Percentiles rank a stretch among this genome's conserved stretches.
Conservation (phyloP, 2,329 filamentous ascomycete genomes). For the Colletotrichum falcatum region DNA sequence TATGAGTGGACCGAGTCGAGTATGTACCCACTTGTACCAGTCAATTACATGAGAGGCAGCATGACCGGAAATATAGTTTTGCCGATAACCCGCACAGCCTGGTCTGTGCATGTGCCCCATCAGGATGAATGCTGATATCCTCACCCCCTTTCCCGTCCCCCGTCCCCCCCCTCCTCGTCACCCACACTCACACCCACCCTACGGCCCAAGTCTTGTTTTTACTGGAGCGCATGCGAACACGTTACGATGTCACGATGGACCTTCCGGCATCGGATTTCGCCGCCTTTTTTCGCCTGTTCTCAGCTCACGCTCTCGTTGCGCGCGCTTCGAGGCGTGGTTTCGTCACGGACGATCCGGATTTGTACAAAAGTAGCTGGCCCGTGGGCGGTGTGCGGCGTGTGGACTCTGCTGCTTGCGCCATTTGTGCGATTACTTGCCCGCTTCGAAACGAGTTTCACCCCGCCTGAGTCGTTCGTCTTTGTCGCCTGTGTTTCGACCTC, state of each 20-base stretch:
- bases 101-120: background rate
- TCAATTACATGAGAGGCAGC: conserved; percentile 18
- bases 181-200: background rate
- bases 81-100: background rate
- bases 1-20: conserved; percentile 24
- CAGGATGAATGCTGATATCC: background rate
- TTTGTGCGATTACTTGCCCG: background rate
- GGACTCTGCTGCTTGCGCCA: background rate
- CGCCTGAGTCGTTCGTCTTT: background rate
- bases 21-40: background rate
- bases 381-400: background rate
- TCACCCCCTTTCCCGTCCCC: background rate
- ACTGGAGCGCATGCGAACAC: conserved; percentile 32
- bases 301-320: background rate
- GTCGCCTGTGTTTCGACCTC: background rate
- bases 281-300: conserved; percentile 1
- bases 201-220: background rate
- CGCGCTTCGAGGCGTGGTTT: background rate
- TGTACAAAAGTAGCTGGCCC: background rate
- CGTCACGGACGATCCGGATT: conserved; percentile 5
- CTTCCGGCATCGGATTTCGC: conserved; percentile 29
- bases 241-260: background rate
- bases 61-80: background rate
- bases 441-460: conserved; percentile 10
- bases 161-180: background rate